Percentiles rank a stretch among this genome's conserved stretches.
phyloP scores from a whole-genome alignment of 352 stramenopile species.

The Phytophthora constricta region DNA sequence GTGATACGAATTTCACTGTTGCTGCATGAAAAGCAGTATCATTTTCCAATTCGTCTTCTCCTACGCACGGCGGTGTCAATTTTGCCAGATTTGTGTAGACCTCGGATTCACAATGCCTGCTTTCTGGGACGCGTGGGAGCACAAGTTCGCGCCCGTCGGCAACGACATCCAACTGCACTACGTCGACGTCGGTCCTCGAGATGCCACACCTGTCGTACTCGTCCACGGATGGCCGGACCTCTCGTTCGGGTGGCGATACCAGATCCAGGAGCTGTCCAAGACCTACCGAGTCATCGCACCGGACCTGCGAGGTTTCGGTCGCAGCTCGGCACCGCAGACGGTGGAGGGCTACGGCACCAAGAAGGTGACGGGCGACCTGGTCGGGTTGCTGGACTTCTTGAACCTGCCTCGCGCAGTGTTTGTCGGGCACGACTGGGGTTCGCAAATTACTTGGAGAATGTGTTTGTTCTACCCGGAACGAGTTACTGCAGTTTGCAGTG shows the following conservation, averaged over 20 bases:
- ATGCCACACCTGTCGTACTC: constrained; percentile 62
- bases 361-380: constrained; percentile 57
- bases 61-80: not conserved
- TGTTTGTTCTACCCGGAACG: constrained; percentile 66
- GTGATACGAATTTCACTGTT: no score
- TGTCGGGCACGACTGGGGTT: constrained; percentile 76
- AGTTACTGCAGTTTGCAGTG: constrained; percentile 47
- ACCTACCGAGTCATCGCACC: constrained; percentile 65
- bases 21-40: no score
- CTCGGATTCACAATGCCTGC: not conserved
- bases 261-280: constrained; percentile 61
- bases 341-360: constrained; percentile 55
- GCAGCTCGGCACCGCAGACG: constrained; percentile 52
- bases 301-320: constrained; percentile 60
- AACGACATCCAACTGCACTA: constrained; percentile 61
- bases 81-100: not conserved
- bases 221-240: constrained; percentile 77
- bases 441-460: constrained; percentile 57
- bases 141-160: constrained; percentile 17
- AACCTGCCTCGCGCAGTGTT: constrained; percentile 69
- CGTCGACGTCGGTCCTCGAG: constrained; percentile 58
- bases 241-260: constrained; percentile 74
- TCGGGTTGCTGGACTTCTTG: constrained; percentile 55
- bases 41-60: not conserved
- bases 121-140: constrained; percentile 1